These are phyloP conservation scores for Chimonanthus praecox DNA, from an alignment of 164 flowering plant species.

Conservation along the genomic window DNA sequence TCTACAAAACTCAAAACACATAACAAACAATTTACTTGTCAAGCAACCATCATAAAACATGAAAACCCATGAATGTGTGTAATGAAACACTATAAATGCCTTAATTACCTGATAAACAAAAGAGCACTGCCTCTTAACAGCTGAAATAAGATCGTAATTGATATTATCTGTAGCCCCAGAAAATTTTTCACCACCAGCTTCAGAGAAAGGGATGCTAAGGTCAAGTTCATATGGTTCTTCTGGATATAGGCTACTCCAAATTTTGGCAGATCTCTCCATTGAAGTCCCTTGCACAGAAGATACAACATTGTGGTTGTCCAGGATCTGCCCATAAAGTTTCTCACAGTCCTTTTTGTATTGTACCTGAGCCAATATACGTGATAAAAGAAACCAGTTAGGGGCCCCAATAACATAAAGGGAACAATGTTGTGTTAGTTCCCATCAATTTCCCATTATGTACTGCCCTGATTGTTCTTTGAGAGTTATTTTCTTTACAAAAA, in stretches of 20 bases:
- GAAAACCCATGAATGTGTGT: background rate
- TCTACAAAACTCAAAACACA: background rate
- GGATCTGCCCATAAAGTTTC: constrained; percentile 67
- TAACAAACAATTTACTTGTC: background rate
- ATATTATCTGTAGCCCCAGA: constrained; percentile 32
- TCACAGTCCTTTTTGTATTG: constrained; percentile 73
- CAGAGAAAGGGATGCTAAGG: constrained; percentile 16
- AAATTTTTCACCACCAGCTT: constrained; percentile 17
- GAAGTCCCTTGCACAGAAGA: constrained; percentile 54
- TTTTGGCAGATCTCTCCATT: constrained; percentile 42
- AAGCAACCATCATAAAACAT: background rate
- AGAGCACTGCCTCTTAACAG: constrained; percentile 77
- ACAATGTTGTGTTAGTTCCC: too few relatives aligned
- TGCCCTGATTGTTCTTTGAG: too few relatives aligned
- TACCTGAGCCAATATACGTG: constrained; percentile 29
- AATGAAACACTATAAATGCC: background rate
- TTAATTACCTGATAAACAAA: constrained; percentile 79
- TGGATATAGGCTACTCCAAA: constrained; percentile 69
- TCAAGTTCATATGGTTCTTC: constrained; percentile 70
- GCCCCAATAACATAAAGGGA: too few relatives aligned
- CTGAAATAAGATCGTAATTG: constrained; percentile 70
- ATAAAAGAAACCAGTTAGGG: background rate
- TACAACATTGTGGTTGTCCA: constrained; percentile 61
- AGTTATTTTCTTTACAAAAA: too few relatives aligned
- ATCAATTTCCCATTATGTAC: too few relatives aligned